These are phyloP conservation scores for Ramularia endophylla DNA, from an alignment of 2,329 filamentous ascomycete genomes.

Conservation along the genomic window DNA sequence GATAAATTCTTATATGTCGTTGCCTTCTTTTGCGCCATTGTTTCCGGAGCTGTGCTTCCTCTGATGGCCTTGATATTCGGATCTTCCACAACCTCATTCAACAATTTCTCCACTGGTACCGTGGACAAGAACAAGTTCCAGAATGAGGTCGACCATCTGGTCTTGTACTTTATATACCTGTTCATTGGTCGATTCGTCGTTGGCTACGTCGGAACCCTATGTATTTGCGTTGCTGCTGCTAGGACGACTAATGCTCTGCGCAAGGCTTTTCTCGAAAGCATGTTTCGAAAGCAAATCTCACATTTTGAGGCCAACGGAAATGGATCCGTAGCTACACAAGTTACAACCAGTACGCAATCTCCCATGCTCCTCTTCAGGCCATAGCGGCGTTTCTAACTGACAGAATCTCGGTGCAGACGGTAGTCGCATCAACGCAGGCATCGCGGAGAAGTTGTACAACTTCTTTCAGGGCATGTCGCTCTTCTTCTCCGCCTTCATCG, in stretches of 20 bases:
- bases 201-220: conserved; percentile 49
- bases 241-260: conserved; percentile 47
- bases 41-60: conserved; percentile 41
- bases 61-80: conserved; percentile 48
- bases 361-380: no score
- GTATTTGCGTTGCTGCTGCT: conserved; percentile 46
- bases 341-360: conserved; percentile 20
- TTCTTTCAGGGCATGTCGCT: conserved; percentile 31
- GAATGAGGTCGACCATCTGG: conserved; percentile 29
- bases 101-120: conserved; percentile 31
- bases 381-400: no score
- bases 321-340: conserved; percentile 37
- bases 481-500: conserved; percentile 37
- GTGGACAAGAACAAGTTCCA: conserved; percentile 15
- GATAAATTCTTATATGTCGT: conserved; percentile 25
- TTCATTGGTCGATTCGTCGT: conserved; percentile 62
- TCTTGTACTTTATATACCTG: conserved; percentile 63
- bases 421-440: conserved; percentile 35
- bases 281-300: conserved; percentile 61
- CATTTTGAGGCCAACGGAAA: conserved; percentile 56
- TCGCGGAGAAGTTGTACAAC: conserved; percentile 35
- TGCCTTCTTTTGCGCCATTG: conserved; percentile 33
- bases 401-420: no score
- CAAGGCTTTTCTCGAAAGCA: conserved; percentile 56
- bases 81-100: conserved; percentile 44